phyloP scores from a whole-genome alignment of 805 yeast genomes.

The Pichia pseudocactophila region DNA sequence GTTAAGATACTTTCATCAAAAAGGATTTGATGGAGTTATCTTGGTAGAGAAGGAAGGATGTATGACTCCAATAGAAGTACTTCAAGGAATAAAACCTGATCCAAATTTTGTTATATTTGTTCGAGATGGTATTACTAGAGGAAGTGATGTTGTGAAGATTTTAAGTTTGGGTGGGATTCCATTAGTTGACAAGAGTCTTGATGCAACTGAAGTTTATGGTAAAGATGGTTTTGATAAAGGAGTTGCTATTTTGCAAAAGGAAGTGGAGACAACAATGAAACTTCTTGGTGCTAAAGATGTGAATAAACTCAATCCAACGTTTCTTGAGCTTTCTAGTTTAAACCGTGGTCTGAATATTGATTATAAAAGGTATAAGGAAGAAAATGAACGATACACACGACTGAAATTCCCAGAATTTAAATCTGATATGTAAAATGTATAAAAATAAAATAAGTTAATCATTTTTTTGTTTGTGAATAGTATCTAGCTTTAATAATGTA shows the following conservation, averaged over 20 bases:
- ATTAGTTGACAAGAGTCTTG: conserved; percentile 69
- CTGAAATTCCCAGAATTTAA: not conserved
- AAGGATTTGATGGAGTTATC: conserved; percentile 53
- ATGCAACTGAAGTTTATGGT: conserved; percentile 73
- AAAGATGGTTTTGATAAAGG: conserved; percentile 63
- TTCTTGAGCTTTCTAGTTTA: conserved; percentile 48
- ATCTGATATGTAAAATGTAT: not conserved
- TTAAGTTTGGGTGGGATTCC: conserved; percentile 39
- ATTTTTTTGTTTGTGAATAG: not conserved
- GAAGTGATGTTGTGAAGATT: conserved; percentile 35
- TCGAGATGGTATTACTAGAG: conserved; percentile 39
- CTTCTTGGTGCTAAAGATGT: conserved; percentile 45
- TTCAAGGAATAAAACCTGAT: conserved; percentile 34
- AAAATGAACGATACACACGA: not conserved
- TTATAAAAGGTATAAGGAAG: not conserved
- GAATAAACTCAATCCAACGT: conserved; percentile 31
- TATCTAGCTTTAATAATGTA: not conserved
- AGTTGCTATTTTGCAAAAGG: conserved; percentile 47
- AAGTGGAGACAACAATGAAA: conserved; percentile 52
- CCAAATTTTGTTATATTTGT: conserved; percentile 44
- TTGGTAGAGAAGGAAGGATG: conserved; percentile 72
- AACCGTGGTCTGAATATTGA: conserved; percentile 21
- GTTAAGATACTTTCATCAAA: too few species aligned
- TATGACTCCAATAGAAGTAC: conserved; percentile 51
- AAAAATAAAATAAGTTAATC: not conserved